phyloP scores from a whole-genome alignment of 2,329 filamentous ascomycete species.

The Ceratocystis huliohia region DNA sequence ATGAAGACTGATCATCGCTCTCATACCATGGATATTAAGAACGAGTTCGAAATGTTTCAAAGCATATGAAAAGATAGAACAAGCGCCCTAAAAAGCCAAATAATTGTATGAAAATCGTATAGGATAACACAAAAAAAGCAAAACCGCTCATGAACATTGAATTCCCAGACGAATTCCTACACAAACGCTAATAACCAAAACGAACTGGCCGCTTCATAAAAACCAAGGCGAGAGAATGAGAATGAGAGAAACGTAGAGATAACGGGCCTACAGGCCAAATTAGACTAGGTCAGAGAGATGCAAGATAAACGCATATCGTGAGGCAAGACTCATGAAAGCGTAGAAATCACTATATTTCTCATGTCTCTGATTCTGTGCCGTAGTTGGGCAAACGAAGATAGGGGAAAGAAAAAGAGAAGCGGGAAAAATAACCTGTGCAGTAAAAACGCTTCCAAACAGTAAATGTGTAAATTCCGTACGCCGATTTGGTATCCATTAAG shows the following conservation, averaged over 20 bases:
- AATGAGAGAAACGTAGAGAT: neutral
- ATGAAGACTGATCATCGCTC: neutral
- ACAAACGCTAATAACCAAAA: neutral
- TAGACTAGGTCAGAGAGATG: neutral
- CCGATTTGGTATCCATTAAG: constrained; percentile 18
- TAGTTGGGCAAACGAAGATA: neutral
- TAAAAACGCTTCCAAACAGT: constrained; percentile 7
- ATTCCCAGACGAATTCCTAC: neutral
- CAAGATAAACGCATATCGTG: neutral
- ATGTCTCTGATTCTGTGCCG: neutral
- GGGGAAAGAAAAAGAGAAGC: neutral
- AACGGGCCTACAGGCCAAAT: neutral
- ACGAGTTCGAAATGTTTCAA: neutral
- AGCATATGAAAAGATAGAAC: neutral
- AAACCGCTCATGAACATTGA: neutral
- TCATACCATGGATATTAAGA: neutral
- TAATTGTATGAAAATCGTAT: neutral
- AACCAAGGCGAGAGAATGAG: neutral
- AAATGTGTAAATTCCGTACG: constrained; percentile 11
- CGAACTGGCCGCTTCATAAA: neutral
- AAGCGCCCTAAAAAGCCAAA: neutral
- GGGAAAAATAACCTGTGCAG: neutral
- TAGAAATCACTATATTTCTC: too few relatives aligned
- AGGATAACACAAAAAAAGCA: neutral
- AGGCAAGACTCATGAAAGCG: too few relatives aligned